phyloP scores from a whole-genome alignment of 352 stramenopile genomes.

The Albugo laibachii region DNA sequence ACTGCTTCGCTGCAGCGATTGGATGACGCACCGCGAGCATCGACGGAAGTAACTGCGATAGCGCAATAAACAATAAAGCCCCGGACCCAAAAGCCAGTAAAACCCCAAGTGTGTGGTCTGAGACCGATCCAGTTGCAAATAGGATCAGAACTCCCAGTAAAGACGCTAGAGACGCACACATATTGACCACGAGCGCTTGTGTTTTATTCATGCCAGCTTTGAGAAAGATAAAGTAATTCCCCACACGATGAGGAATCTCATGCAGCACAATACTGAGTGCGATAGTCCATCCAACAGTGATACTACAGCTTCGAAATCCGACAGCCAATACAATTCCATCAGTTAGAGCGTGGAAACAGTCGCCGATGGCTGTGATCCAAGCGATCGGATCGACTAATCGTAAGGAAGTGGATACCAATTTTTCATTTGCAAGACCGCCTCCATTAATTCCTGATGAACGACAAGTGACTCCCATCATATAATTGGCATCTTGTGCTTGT shows the following conservation, averaged over 20 bases:
- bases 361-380: conserved; percentile 14
- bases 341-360: conserved; percentile 15
- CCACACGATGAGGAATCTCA: conserved; percentile 14
- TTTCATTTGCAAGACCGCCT: no score
- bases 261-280: conserved; percentile 13
- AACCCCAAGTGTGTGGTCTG: conserved; percentile 10
- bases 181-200: conserved; percentile 11
- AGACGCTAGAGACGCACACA: conserved; percentile 11
- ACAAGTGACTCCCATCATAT: no score
- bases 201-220: conserved; percentile 11
- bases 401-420: not conserved
- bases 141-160: conserved; percentile 10
- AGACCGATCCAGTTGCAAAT: conserved; percentile 8
- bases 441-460: no score
- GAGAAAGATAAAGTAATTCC: conserved; percentile 15
- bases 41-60: not conserved
- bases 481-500: no score
- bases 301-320: conserved; percentile 13
- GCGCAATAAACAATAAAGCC: not conserved
- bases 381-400: conserved; percentile 9
- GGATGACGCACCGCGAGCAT: not conserved
- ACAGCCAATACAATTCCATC: conserved; percentile 15
- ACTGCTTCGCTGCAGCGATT: no score
- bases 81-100: conserved; percentile 6
- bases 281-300: conserved; percentile 12